Evolutionary conservation across 257 asterid species (phyloP).

Genomic region (Nemophila menziesii): DNA sequence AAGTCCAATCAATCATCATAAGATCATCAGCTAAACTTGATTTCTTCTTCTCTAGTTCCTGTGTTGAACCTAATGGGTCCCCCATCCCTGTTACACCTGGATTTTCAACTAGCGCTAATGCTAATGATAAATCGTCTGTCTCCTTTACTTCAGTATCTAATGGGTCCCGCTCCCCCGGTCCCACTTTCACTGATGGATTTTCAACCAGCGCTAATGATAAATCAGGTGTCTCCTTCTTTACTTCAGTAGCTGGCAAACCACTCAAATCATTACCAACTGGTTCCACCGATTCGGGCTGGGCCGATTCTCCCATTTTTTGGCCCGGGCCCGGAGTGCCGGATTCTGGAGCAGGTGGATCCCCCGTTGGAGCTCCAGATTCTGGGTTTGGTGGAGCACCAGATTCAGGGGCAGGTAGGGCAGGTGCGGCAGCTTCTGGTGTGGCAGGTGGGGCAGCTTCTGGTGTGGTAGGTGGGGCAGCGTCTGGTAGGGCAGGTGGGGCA

Average conservation of each 20-base stretch:
- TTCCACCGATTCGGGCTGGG: slow-evolving; percentile 12
- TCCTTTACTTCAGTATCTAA: slow-evolving; percentile 17
- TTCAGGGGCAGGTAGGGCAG: slow-evolving; percentile 18
- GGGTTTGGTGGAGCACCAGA: slow-evolving; percentile 22
- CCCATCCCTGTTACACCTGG: too few species aligned
- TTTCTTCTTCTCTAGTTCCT: slow-evolving; percentile 27
- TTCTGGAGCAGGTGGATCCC: slow-evolving; percentile 16
- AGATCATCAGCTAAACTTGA: slow-evolving; percentile 36
- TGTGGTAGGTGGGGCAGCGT: too few species aligned
- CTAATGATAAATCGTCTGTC: too few species aligned
- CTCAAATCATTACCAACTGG: slow-evolving; percentile 10
- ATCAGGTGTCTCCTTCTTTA: slow-evolving; percentile 21
- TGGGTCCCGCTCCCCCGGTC: slow-evolving; percentile 25
- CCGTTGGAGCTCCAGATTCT: slow-evolving; percentile 18
- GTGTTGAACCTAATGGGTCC: slow-evolving; percentile 12
- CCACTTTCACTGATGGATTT: slow-evolving; percentile 23
- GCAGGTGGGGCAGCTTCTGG: slow-evolving; percentile 17
- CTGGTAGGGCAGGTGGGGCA: too few species aligned
- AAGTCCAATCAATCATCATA: slow-evolving; percentile 64
- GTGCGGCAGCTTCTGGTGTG: slow-evolving; percentile 18
- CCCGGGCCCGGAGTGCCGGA: slow-evolving; percentile 19
- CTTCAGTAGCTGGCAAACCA: slow-evolving; percentile 11
- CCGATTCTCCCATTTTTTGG: slow-evolving; percentile 4
- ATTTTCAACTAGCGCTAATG: too few species aligned
- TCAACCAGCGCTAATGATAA: slow-evolving; percentile 21